Evolutionary conservation across 306 rosid species (phyloP), one percentile per base, ranked within the genome.

Genomic region (Quercus gilva): DNA sequence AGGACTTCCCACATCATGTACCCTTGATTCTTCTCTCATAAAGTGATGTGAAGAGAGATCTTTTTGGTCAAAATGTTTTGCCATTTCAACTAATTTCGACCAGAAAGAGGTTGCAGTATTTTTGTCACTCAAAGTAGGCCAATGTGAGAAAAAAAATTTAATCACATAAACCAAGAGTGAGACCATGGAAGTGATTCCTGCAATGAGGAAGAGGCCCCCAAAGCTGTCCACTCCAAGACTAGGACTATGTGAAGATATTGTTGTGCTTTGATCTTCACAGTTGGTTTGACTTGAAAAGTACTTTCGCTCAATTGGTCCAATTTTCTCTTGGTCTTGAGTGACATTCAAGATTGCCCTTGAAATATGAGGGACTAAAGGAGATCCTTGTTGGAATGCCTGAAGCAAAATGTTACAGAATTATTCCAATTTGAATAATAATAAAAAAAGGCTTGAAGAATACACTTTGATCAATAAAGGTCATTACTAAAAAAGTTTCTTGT

Each of bases 321-420:
- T 78, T 33, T 67, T 72, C 0, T 2, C 10, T 55, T 67, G 28
- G 26, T 82, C 80, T 78, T 83, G 73, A 20, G 83, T 88, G 17
- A 85, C 83, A 19, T 83, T 81, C 72, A 84, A 58, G 55, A 85
- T 88, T 77, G 86, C 91, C 65, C 80, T 84, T 1, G 88, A 88
- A 43, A 88, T 71, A 29, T 74, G 23, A 20, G 88, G 59, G 1
- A 85, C 87, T 28, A 88, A 63, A 4, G 85, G 81, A 6, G 89
- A 88, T 63, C 81, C 80, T 51, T 0, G 35, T 33, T 74, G 80
- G 73, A 88, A 85, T 12, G 86, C n/a, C n/a, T n/a, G n/a, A n/a
- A n/a, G n/a, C n/a, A n/a, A n/a, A n/a, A n/a, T n/a, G n/a, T n/a
- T n/a, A n/a, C n/a, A n/a, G n/a, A n/a, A n/a, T n/a, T n/a, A n/a